Conservation (phyloP, 305 asterid species). For the Fraxinus latifolia region DNA sequence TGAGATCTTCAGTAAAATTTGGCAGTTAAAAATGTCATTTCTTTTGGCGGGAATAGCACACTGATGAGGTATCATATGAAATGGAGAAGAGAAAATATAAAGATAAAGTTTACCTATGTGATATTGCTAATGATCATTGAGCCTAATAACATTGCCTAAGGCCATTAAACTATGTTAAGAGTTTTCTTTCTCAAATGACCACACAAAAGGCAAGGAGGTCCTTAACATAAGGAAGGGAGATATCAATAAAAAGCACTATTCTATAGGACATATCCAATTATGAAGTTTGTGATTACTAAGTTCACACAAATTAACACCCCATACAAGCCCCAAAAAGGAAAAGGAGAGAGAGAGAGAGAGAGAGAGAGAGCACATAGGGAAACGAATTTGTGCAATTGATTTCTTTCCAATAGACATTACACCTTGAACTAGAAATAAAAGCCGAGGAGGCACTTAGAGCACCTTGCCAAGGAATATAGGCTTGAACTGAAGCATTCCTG, state of each 20-base stretch:
- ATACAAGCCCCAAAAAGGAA: neutral
- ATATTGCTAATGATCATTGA: neutral
- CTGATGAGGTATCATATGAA: neutral
- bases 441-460: slow-evolving; percentile 20
- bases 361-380: neutral
- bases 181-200: neutral
- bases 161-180: neutral
- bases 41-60: neutral
- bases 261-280: neutral
- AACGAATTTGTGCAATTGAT: neutral
- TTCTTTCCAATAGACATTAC: slow-evolving; percentile 11
- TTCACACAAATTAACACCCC: neutral
- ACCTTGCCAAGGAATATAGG: slow-evolving; percentile 98
- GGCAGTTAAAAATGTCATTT: neutral
- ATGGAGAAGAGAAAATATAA: neutral
- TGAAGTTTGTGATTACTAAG: neutral
- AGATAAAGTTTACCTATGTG: neutral
- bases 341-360: neutral
- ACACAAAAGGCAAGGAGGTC: neutral
- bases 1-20: neutral
- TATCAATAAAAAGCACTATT: neutral
- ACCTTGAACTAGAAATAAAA: slow-evolving; percentile 26
- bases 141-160: neutral
- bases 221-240: neutral
- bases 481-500: slow-evolving; percentile 99